Evolutionary conservation across 371 early-diverging fungal species (phyloP).

Genomic region (Actinomucor elegans): DNA sequence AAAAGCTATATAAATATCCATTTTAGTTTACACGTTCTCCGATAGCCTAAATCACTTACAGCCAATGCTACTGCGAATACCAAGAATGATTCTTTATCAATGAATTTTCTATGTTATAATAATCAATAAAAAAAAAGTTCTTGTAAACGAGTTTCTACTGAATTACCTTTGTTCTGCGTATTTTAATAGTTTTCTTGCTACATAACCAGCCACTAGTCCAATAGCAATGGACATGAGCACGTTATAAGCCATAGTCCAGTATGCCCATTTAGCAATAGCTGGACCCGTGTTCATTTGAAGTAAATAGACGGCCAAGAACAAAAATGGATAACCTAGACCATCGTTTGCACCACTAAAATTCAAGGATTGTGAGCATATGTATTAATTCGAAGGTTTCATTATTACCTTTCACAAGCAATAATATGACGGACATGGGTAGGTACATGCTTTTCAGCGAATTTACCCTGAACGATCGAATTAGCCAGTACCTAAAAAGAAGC

Average conservation of each 20-base stretch:
- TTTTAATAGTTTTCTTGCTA: constrained; percentile 69
- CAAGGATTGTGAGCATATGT: too few relatives aligned
- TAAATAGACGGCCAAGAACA: constrained; percentile 79
- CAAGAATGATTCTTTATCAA: constrained; percentile 93
- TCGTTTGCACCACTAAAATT: constrained; percentile 74
- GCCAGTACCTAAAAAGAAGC: constrained; percentile 61
- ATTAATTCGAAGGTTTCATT: background rate
- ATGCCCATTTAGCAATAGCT: constrained; percentile 76
- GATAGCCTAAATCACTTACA: constrained; percentile 37
- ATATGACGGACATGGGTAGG: constrained; percentile 80
- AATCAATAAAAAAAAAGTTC: background rate
- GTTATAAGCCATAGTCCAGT: constrained; percentile 72
- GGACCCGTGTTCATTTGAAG: constrained; percentile 53
- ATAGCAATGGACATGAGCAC: constrained; percentile 71
- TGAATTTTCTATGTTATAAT: constrained; percentile 51
- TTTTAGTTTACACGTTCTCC: background rate
- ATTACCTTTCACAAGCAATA: constrained; percentile 76
- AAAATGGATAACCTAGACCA: constrained; percentile 85
- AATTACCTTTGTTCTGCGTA: constrained; percentile 65
- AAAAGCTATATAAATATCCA: constrained; percentile 50
- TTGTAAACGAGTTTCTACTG: constrained; percentile 3
- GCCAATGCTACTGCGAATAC: constrained; percentile 86
- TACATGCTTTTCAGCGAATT: constrained; percentile 90
- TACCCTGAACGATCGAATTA: constrained; percentile 91
- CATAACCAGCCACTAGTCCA: constrained; percentile 79